Base-by-base conservation (phyloP, 2,329 filamentous ascomycete species). In the Apiospora malaysiana region DNA sequence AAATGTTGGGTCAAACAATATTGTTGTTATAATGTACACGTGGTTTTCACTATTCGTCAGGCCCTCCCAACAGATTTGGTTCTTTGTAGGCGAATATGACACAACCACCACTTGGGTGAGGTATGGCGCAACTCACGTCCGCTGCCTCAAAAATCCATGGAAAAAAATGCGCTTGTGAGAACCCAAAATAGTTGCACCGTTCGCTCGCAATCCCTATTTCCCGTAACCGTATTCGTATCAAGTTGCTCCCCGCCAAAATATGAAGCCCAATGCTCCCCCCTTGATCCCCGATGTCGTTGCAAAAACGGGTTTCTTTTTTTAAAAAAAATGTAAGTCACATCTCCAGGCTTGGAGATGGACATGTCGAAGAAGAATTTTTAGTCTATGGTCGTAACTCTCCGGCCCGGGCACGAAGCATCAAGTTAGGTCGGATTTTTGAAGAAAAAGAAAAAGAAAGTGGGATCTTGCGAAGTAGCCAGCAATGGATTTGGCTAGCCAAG, bases 11-110 rank as follows among this genome's bases (percentile, higher is more conserved):
- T 40, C 32, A 32, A 40, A 63, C 23, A 14, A 40, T 63, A 56
- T 63, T n/a, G 32, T 40, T 40, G n/a, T n/a, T 25, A 18, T 63
- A 21, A 40, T 63, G 40, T 63, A 63, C 56, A 63, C 56, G 56
- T 40, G 27, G 32, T 40, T 40, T 32, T 40, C 1, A 12, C 32
- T 37, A 21, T 32, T 63, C 27, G 21, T n/a, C 32, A 4, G 51
- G 27, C 14, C 18, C 32, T 23, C 18, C 32, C 21, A n/a, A n/a
- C 21, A 21, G 27, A 63, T 63, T 18, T 12, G 42, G 1, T 45
- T 14, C 56, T 21, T 63, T 40, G 37, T n/a, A n/a, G 10, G 21
- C 4, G 23, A 56, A 32, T 21, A 56, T 63, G 18, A n/a, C 32
- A 40, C 32, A 23, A 63, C 32, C 56, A 63, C 32, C 56, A 40